Evolutionary conservation across 352 stramenopile genomes (phyloP), one percentile per base, ranked within the genome.

Genomic region (Phytophthora multivora): DNA sequence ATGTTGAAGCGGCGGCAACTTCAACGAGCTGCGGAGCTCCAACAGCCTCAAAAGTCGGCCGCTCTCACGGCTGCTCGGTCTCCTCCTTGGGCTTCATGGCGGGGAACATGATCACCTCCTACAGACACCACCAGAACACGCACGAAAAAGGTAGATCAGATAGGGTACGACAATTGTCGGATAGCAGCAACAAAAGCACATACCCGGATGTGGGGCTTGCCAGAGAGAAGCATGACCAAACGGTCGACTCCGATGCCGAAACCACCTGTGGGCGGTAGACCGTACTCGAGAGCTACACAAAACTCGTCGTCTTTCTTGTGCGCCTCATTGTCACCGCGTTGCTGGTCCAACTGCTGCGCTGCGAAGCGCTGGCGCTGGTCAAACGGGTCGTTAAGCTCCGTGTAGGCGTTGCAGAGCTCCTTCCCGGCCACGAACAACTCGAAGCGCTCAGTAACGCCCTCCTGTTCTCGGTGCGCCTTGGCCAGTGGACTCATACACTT

Each of bases 21-120:
- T 68, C 57, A 72, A 68, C 13, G 51, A 63, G 42, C 45, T 47
- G 26, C 25, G 15, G 26, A 60, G 2, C 21, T 13, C 12, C 19
- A 33, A 33, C 28, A 33, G 28, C 18, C 26, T 33, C 28, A 31
- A 31, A n/a, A 26, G 23, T 25, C 12, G 25, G n/a, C 21, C 36
- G 28, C 41, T 13, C 39, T 65, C 61, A 55, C 31, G 36, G 25
- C 36, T 62, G 38, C 43, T 61, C 51, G 3, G 43, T 16, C 31
- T 66, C 59, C 10, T 70, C 61, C 54, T 79, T 83, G 15, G 69
- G 97, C 74, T 99, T 99, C 97, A 99, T 99, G 15, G 97, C 97
- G 31, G 98, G 98, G 80, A 99, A 99, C 48, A 99, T 79, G 51
- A 99, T 90, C 23, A 99, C 97, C 77, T 99, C 98, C 88, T 99